A percentile compares a stretch with the other conserved stretches of the same genome.
Conservation (phyloP, 2,329 filamentous ascomycete genomes). For the Penicillium palitans region DNA sequence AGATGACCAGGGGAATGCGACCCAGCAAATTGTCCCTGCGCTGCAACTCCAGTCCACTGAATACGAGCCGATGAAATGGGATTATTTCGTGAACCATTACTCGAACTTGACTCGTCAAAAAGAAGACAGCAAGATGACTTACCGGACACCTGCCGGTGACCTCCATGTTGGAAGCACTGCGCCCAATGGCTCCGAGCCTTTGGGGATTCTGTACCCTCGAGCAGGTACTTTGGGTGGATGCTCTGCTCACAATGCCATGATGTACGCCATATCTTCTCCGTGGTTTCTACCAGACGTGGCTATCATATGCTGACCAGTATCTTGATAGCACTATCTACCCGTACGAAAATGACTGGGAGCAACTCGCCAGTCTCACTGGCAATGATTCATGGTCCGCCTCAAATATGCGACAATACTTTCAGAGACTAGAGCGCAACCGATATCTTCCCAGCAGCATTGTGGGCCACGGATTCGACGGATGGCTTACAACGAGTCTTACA, state of each 20-base stretch:
- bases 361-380: constrained; percentile 58
- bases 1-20: constrained; percentile 55
- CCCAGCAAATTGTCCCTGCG: constrained; percentile 57
- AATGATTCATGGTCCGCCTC: constrained; percentile 57
- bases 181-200: constrained; percentile 50
- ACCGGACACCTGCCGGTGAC: constrained; percentile 52
- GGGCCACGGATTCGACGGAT: constrained; percentile 61
- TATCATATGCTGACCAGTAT: constrained; percentile 4
- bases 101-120: constrained; percentile 54
- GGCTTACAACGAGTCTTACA: constrained; percentile 55
- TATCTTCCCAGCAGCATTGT: constrained; percentile 46
- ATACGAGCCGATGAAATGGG: constrained; percentile 59
- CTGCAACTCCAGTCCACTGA: constrained; percentile 57
- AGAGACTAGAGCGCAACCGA: constrained; percentile 54
- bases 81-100: constrained; percentile 66
- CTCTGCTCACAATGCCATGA: constrained; percentile 61
- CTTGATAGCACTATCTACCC: constrained; percentile 52
- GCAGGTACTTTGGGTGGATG: constrained; percentile 58
- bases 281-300: neutral
- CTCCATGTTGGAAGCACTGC: constrained; percentile 56
- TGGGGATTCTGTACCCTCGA: constrained; percentile 59
- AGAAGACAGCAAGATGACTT: constrained; percentile 61
- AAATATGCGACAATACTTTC: constrained; percentile 59
- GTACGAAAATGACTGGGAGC: constrained; percentile 58
- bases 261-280: constrained; percentile 32